A percentile compares a stretch with the other conserved stretches of the same genome.
phyloP scores from a whole-genome alignment of 1,139 yeast genomes.

The Suhomyces taliae region DNA sequence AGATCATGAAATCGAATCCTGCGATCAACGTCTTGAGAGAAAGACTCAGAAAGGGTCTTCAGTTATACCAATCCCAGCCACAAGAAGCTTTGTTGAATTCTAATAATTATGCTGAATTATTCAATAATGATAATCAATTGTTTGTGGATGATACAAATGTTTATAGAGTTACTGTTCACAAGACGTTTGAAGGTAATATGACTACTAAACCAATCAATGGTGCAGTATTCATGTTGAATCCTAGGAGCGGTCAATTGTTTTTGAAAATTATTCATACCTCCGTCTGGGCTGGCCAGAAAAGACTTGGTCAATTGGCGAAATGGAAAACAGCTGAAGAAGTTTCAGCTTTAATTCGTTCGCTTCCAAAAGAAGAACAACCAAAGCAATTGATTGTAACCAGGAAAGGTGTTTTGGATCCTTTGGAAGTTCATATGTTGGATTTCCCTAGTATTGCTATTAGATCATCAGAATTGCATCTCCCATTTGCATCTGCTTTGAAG shows the following conservation, averaged over 20 bases:
- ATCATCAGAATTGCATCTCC: conserved; percentile 85
- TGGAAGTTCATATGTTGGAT: conserved; percentile 95
- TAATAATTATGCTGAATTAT: conserved; percentile 84
- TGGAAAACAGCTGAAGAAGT: conserved; percentile 99
- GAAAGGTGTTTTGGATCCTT: conserved; percentile 89
- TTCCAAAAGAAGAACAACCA: conserved; percentile 94
- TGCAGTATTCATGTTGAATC: conserved; percentile 85
- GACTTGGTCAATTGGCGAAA: conserved; percentile 89
- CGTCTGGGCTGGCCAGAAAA: conserved; percentile 96
- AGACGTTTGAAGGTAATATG: conserved; percentile 89
- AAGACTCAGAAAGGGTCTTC: conserved; percentile 90
- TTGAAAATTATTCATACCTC: conserved; percentile 89
- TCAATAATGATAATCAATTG: conserved; percentile 77
- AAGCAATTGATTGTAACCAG: conserved; percentile 87
- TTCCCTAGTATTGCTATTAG: conserved; percentile 90
- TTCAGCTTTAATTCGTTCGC: conserved; percentile 82
- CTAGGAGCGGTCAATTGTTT: conserved; percentile 85
- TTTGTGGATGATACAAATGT: conserved; percentile 93
- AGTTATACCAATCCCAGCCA: conserved; percentile 89
- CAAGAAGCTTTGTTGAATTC: conserved; percentile 91
- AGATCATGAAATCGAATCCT: conserved; percentile 93
- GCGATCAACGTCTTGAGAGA: conserved; percentile 90
- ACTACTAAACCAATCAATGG: conserved; percentile 95
- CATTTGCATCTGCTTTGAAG: conserved; percentile 84
- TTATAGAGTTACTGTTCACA: conserved; percentile 89